Percentiles rank a stretch among this genome's conserved stretches.
Conservation (phyloP, 805 yeast species). For the Hanseniaspora pseudoguilliermondii region DNA sequence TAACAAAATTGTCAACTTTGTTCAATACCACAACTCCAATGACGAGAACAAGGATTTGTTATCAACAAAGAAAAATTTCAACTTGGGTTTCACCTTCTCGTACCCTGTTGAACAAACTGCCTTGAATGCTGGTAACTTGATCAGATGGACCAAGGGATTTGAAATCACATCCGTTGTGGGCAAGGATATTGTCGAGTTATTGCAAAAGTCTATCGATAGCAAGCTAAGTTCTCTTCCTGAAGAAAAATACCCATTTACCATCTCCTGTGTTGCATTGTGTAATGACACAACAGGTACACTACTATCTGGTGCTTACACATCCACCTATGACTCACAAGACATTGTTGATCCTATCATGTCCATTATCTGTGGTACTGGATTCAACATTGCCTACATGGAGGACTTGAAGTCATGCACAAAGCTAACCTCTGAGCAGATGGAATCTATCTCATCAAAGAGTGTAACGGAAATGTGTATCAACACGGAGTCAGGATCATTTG, state of each 20-base stretch:
- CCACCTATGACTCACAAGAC: conserved; percentile 36
- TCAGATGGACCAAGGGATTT: conserved; percentile 96
- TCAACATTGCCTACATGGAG: conserved; percentile 91
- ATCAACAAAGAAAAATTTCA: conserved; percentile 31
- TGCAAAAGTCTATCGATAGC: conserved; percentile 56
- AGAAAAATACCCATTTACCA: conserved; percentile 33
- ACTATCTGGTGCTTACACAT: conserved; percentile 72
- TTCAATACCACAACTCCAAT: conserved; percentile 52
- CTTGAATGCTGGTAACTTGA: conserved; percentile 60
- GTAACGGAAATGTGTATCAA: conserved; percentile 71
- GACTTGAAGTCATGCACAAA: conserved; percentile 60
- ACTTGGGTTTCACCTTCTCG: conserved; percentile 85
- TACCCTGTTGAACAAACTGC: conserved; percentile 86
- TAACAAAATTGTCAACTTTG: conserved; percentile 49
- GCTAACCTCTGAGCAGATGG: conserved; percentile 38
- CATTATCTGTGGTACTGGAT: conserved; percentile 92
- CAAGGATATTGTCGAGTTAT: conserved; percentile 59
- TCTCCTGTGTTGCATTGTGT: conserved; percentile 72
- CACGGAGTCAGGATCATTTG: conserved; percentile 98
- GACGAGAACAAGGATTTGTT: conserved; percentile 17
- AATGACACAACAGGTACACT: conserved; percentile 95
- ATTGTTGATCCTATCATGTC: conserved; percentile 74
- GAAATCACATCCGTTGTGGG: conserved; percentile 76
- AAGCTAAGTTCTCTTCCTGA: conserved; percentile 24
- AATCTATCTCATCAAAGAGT: conserved; percentile 31